phyloP scores from a whole-genome alignment of 805 yeast genomes.

The Candida odintsovae region DNA sequence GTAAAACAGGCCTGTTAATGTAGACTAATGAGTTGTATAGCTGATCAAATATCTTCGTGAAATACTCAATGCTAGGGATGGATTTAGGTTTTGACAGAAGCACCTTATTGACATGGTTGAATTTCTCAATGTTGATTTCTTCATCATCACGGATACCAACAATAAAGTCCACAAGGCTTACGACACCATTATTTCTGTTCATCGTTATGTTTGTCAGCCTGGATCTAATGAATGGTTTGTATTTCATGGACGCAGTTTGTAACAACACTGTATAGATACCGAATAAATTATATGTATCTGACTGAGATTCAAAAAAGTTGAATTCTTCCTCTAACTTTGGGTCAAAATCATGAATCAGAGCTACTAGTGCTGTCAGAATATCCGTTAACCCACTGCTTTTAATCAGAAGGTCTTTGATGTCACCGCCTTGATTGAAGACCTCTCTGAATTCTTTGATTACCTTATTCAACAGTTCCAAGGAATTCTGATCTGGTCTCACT shows the following conservation, averaged over 20 bases:
- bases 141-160: constrained; percentile 74
- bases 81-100: constrained; percentile 57
- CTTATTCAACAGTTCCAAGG: neutral
- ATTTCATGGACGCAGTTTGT: constrained; percentile 39
- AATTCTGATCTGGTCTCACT: constrained; percentile 2
- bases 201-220: constrained; percentile 51
- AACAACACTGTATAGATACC: constrained; percentile 54
- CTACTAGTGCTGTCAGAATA: constrained; percentile 42
- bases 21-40: constrained; percentile 50
- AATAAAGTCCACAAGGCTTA: constrained; percentile 67
- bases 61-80: constrained; percentile 45
- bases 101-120: constrained; percentile 61
- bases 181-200: constrained; percentile 63
- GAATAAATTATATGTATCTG: constrained; percentile 66
- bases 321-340: constrained; percentile 12
- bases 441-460: constrained; percentile 19
- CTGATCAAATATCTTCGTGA: constrained; percentile 56
- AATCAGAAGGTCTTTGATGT: constrained; percentile 39
- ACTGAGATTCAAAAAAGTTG: constrained; percentile 31
- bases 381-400: constrained; percentile 69
- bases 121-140: constrained; percentile 56
- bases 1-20: constrained; percentile 55
- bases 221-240: constrained; percentile 40
- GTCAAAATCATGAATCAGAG: constrained; percentile 33
- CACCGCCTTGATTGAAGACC: constrained; percentile 23